These are phyloP conservation scores for Aspergillus panamensis DNA, from an alignment of 495 filamentous ascomycete genomes.

Conservation along the genomic window DNA sequence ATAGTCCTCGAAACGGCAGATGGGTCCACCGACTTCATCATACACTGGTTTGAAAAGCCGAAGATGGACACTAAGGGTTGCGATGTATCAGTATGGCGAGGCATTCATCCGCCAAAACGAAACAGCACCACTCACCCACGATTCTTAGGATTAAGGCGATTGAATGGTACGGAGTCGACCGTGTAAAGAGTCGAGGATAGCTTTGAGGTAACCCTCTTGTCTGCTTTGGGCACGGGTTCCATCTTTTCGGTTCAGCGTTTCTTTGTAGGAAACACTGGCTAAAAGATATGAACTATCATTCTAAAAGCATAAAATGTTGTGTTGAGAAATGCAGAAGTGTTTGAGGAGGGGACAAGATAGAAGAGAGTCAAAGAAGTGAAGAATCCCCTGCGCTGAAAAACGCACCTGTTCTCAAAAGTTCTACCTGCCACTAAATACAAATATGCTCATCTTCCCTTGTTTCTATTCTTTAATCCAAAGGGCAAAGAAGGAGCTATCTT, in stretches of 20 bases:
- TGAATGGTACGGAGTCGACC: not conserved
- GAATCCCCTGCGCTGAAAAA: not conserved
- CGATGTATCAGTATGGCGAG: not conserved
- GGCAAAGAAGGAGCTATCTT: no score
- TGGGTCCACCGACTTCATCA: constrained; percentile 2
- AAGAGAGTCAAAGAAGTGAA: not conserved
- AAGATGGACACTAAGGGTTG: constrained; percentile 2
- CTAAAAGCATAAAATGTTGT: not conserved
- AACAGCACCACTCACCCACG: constrained; percentile 3
- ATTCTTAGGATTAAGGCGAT: constrained; percentile 18
- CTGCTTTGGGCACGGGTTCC: not conserved
- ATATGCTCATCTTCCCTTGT: not conserved
- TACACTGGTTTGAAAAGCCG: constrained; percentile 9
- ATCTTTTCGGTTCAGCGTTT: not conserved
- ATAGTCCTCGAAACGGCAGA: constrained; percentile 7
- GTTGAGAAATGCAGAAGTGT: not conserved
- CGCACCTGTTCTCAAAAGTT: not conserved
- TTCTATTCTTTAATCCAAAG: no score
- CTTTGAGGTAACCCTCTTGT: not conserved
- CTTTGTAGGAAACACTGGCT: not conserved
- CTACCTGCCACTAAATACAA: not conserved
- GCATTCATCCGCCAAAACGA: no score
- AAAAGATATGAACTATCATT: no score
- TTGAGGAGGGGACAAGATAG: not conserved
- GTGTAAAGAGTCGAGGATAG: no score